Evolutionary conservation across 441 rosid species (phyloP).

Genomic region (Euphorbia schlechtendalii): DNA sequence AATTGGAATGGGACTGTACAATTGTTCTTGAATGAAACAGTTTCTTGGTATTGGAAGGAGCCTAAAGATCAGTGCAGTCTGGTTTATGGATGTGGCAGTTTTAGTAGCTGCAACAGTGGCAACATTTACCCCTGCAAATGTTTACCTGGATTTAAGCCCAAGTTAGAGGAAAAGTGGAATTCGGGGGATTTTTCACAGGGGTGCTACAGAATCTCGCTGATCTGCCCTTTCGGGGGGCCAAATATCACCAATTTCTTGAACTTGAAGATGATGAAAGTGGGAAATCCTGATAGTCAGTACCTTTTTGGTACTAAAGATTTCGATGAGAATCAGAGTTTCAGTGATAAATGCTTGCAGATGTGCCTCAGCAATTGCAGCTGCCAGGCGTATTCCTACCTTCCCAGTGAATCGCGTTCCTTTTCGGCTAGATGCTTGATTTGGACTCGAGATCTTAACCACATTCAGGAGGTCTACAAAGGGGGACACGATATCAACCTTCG

Average conservation of each 20-base stretch:
- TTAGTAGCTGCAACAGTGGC: constrained; percentile 48
- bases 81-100: constrained; percentile 45
- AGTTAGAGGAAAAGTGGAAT: constrained; percentile 30
- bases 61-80: constrained; percentile 47
- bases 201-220: constrained; percentile 37
- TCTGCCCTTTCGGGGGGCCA: constrained; percentile 22
- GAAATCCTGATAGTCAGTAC: constrained; percentile 43
- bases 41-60: constrained; percentile 23
- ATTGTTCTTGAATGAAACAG: constrained; percentile 22
- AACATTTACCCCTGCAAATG: constrained; percentile 37
- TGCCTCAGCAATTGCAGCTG: constrained; percentile 33
- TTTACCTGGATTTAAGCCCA: constrained; percentile 48
- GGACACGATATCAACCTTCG: constrained; percentile 38
- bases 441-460: constrained; percentile 37
- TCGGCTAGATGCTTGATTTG: constrained; percentile 53
- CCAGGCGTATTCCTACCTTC: constrained; percentile 43
- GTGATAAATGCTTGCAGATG: constrained; percentile 35
- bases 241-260: constrained; percentile 32
- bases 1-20: constrained; percentile 24
- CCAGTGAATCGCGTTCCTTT: constrained; percentile 5
- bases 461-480: constrained; percentile 39
- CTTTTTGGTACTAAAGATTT: too few relatives aligned
- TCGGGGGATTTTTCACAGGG: constrained; percentile 41
- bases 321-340: constrained; percentile 36
- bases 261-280: constrained; percentile 44